Base-by-base conservation (phyloP, 2,329 filamentous ascomycete species). In the Diplodia seriata region DNA sequence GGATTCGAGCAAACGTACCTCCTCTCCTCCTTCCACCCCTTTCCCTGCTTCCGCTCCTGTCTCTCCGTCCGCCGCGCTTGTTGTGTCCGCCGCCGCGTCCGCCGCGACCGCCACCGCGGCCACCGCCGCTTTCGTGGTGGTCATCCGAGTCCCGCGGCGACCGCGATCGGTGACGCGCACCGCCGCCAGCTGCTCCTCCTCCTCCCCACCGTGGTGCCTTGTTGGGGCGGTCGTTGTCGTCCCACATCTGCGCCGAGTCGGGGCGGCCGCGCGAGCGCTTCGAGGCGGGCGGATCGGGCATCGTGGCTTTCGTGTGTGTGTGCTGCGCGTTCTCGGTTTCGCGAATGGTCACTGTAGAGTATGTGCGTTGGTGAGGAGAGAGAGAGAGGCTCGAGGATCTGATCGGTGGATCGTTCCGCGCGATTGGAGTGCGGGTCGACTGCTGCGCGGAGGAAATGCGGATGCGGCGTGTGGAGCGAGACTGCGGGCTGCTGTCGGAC, bases 101-200 rank as follows among this genome's bases (percentile, higher is more conserved):
- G 1, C 31, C 31, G 31, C 31, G 6, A 8, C 31, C 31, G 33
- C 33, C 11, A 36, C 33, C 33, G 33, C 33, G 8, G 11, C 33
- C 33, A 36, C 29, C 26, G 9, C 26, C 50, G 11, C 23, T 15
- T 12, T 53, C 50, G 11, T 29, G 20, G 50, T 53, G 29, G 15
- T 29, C 8, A 8, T 36, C 33, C 33, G 33, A n/a, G n/a, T 47
- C 31, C 12, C 54, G 14, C 3, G 56, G 56, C 7, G 75, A 77
- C 53, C 76, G 73, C 33, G 75, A 75, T 49, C 71, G 68, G 47
- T 26, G 29, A 40, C 66, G 62, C 43, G 75, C 71, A 67, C 75
- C 65, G 20, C n/a, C 47, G 67, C 75, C n/a, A n/a, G n/a, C n/a
- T n/a, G n/a, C n/a, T n/a, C n/a, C 47, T 23, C 31, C 51, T 40